A percentile compares a stretch with the other conserved stretches of the same genome.
Evolutionary conservation across 768 basidiomycete species (phyloP).

Genomic region (Cystoderma amianthinum): DNA sequence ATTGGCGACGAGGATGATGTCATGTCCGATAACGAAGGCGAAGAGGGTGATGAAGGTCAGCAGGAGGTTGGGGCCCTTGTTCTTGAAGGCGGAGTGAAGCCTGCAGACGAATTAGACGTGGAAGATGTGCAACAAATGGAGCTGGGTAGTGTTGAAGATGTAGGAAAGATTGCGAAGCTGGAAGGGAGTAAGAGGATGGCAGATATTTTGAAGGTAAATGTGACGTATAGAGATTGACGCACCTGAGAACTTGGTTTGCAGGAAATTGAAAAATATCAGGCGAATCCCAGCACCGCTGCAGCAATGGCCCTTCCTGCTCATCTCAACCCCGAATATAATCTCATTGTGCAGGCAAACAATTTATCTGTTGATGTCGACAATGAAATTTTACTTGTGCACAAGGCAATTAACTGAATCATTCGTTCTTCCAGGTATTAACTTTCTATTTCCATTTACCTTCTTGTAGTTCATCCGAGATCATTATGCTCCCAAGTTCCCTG

Average conservation of each 20-base stretch:
- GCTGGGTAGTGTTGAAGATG: slow-evolving; percentile 76
- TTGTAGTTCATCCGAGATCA: slow-evolving; percentile 94
- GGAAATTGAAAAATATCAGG: slow-evolving; percentile 88
- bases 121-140: slow-evolving; percentile 97
- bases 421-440: background rate
- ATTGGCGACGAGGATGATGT: slow-evolving; percentile 9
- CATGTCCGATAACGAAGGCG: slow-evolving; percentile 33
- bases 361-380: slow-evolving; percentile 97
- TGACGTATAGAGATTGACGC: background rate
- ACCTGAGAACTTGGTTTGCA: slow-evolving; percentile 18
- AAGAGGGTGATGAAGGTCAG: slow-evolving; percentile 34
- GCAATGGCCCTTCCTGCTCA: slow-evolving; percentile 76
- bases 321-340: slow-evolving; percentile 89
- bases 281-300: slow-evolving; percentile 71
- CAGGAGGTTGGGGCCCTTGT: slow-evolving; percentile 53
- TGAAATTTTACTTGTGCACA: slow-evolving; percentile 94
- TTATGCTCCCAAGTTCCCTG: slow-evolving; percentile 92
- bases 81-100: slow-evolving; percentile 80
- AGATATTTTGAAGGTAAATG: slow-evolving; percentile 72
- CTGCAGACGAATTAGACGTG: slow-evolving; percentile 92
- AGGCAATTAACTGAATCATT: slow-evolving; percentile 38
- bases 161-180: slow-evolving; percentile 82
- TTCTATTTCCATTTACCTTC: slow-evolving; percentile 8
- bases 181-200: slow-evolving; percentile 82
- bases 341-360: slow-evolving; percentile 98